Evolutionary conservation across 768 basidiomycete genomes (phyloP).

Genomic region (Saitozyma sp.): DNA sequence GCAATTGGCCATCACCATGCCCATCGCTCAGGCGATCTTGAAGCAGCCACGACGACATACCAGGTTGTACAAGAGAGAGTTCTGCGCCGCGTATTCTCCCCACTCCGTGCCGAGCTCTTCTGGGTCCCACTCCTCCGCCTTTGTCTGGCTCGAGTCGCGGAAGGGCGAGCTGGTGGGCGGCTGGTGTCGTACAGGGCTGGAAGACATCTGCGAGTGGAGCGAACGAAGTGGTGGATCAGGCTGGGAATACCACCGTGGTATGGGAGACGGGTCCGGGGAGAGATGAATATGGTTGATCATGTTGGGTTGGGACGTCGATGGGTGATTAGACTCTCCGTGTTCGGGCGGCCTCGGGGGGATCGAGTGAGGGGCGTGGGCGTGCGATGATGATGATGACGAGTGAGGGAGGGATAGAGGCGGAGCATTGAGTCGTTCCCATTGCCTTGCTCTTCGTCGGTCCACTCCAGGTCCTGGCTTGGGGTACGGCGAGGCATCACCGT

Average conservation of each 20-base stretch:
- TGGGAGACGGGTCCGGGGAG: too few relatives aligned
- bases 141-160: constrained; percentile 11
- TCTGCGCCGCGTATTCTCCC: constrained; percentile 41
- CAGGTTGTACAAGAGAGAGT: constrained; percentile 34
- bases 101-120: constrained; percentile 41
- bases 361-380: too few relatives aligned
- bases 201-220: constrained; percentile 26
- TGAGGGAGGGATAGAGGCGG: constrained; percentile 4
- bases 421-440: constrained; percentile 21
- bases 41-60: constrained; percentile 18
- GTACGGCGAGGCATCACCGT: too few relatives aligned
- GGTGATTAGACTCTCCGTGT: too few relatives aligned
- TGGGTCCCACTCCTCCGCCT: constrained; percentile 17
- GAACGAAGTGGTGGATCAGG: background rate
- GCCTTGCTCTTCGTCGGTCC: constrained; percentile 18
- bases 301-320: too few relatives aligned
- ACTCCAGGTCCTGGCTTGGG: constrained; percentile 7
- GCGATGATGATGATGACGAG: too few relatives aligned
- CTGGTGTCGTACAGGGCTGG: constrained; percentile 29
- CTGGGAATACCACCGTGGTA: constrained; percentile 3
- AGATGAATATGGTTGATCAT: too few relatives aligned
- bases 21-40: background rate
- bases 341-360: too few relatives aligned
- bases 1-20: background rate
- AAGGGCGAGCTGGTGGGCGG: constrained; percentile 37